Conservation (phyloP, 345 rosid genomes). For the Rhizophora mangle region DNA sequence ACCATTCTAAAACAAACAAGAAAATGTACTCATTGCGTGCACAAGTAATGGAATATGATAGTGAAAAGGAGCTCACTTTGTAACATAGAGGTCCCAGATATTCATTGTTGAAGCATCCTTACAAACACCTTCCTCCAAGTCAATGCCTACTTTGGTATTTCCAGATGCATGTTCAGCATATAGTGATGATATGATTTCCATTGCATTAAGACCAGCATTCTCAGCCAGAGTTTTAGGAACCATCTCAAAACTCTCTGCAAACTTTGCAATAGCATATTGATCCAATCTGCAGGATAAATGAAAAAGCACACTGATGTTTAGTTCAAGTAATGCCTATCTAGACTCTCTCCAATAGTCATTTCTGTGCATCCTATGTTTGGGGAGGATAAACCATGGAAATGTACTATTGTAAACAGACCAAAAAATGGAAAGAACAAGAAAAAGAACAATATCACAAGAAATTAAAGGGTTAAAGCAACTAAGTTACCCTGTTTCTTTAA, state of each 20-base stretch:
- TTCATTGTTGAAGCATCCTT: slow-evolving; percentile 60
- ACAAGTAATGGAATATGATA: background rate
- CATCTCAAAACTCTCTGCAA: slow-evolving; percentile 98
- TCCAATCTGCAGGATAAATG: slow-evolving; percentile 64
- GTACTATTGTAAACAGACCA: background rate
- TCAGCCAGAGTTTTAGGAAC: slow-evolving; percentile 86
- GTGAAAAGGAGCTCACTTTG: slow-evolving; percentile 53
- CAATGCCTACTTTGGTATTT: slow-evolving; percentile 78
- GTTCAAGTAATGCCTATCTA: background rate
- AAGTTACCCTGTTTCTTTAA: slow-evolving; percentile 84
- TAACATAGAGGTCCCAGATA: slow-evolving; percentile 87
- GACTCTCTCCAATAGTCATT: background rate
- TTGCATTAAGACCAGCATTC: slow-evolving; percentile 92
- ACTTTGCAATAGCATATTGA: slow-evolving; percentile 90
- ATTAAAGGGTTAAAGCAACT: background rate
- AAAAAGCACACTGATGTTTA: background rate
- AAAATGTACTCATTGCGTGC: background rate
- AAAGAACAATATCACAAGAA: background rate
- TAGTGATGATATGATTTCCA: slow-evolving; percentile 88
- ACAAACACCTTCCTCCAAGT: slow-evolving; percentile 76
- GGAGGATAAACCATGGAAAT: background rate
- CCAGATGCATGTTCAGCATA: slow-evolving; percentile 94
- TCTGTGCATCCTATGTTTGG: background rate
- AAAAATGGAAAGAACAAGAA: slow-evolving; percentile 5
- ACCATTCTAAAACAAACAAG: background rate